Conservation (phyloP, 257 asterid genomes). For the Solanum commersonii region DNA sequence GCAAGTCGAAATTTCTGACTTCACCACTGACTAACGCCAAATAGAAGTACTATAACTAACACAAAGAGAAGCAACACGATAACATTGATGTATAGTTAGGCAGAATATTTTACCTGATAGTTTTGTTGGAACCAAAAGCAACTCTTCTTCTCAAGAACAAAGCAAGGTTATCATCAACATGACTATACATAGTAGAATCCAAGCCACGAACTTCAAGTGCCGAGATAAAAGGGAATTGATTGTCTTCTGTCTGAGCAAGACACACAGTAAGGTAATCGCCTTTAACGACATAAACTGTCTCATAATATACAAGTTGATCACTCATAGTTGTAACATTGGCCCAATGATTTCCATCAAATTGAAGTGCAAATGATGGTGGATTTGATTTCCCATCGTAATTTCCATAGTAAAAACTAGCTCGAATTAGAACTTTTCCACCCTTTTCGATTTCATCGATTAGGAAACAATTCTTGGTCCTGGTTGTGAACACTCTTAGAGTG, state of each 20-base stretch:
- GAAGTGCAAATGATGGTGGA: slow-evolving; percentile 53
- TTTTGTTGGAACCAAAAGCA: slow-evolving; percentile 42
- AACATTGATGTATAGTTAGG: neutral
- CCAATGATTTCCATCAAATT: slow-evolving; percentile 53
- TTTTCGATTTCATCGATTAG: neutral
- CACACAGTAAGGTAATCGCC: slow-evolving; percentile 32
- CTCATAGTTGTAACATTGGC: slow-evolving; percentile 14
- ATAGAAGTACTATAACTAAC: neutral
- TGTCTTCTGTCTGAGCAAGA: slow-evolving; percentile 35
- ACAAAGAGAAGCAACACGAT: neutral
- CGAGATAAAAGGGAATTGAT: slow-evolving; percentile 47
- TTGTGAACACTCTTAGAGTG: slow-evolving; percentile 43
- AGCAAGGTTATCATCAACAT: slow-evolving; percentile 10
- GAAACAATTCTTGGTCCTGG: slow-evolving; percentile 39
- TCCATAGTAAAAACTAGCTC: slow-evolving; percentile 59
- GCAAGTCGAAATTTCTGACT: neutral
- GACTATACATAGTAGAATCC: slow-evolving; percentile 33
- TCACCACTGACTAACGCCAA: neutral
- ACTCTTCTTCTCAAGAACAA: slow-evolving; percentile 25
- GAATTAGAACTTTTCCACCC: slow-evolving; percentile 30
- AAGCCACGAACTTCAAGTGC: slow-evolving; percentile 51
- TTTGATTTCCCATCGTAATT: slow-evolving; percentile 43
- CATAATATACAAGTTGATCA: slow-evolving; percentile 8
- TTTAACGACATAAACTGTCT: slow-evolving; percentile 30
- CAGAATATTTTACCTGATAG: slow-evolving; percentile 25